phyloP scores from a whole-genome alignment of 2,329 filamentous ascomycete genomes.

The Ophiocordyceps camponoti-floridani region DNA sequence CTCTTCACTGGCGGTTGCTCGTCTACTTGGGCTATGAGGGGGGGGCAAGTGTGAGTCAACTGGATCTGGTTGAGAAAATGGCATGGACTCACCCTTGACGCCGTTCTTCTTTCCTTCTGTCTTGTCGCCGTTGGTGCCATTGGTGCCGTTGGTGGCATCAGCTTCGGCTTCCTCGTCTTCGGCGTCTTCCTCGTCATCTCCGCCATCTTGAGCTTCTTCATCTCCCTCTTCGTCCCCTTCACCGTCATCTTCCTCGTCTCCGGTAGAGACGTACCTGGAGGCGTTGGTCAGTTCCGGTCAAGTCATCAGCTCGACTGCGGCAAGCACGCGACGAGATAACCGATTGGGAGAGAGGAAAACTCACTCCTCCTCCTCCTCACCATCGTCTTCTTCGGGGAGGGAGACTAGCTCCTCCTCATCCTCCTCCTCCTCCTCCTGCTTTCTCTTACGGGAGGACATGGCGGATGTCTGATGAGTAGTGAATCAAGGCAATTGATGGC shows the following conservation, averaged over 20 bases:
- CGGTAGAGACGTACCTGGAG: constrained; percentile 16
- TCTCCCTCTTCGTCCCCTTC: constrained; percentile 22
- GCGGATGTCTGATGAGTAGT: constrained; percentile 3
- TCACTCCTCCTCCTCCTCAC: constrained; percentile 37
- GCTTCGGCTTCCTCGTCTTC: constrained; percentile 11
- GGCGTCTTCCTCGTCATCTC: constrained; percentile 14
- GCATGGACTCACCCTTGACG: constrained; percentile 13
- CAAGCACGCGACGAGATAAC: too few relatives aligned
- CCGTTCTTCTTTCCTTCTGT: constrained; percentile 10
- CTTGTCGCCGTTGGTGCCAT: not conserved
- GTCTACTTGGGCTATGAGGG: constrained; percentile 7
- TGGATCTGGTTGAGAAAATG: not conserved
- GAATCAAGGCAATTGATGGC: not conserved
- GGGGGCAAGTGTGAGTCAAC: not conserved
- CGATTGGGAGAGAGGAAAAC: too few relatives aligned
- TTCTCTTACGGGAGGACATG: constrained; percentile 36
- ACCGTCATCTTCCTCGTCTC: constrained; percentile 21
- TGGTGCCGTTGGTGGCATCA: constrained; percentile 7
- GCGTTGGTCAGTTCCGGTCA: not conserved
- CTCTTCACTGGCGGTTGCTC: constrained; percentile 31
- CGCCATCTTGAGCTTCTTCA: constrained; percentile 18
- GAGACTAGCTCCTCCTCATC: constrained; percentile 36
- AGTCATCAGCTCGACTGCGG: too few relatives aligned
- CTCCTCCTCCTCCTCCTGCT: constrained; percentile 40
- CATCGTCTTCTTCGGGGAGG: constrained; percentile 31